Conservation (phyloP, 2,329 filamentous ascomycete species). For the Xylaria sp. region DNA sequence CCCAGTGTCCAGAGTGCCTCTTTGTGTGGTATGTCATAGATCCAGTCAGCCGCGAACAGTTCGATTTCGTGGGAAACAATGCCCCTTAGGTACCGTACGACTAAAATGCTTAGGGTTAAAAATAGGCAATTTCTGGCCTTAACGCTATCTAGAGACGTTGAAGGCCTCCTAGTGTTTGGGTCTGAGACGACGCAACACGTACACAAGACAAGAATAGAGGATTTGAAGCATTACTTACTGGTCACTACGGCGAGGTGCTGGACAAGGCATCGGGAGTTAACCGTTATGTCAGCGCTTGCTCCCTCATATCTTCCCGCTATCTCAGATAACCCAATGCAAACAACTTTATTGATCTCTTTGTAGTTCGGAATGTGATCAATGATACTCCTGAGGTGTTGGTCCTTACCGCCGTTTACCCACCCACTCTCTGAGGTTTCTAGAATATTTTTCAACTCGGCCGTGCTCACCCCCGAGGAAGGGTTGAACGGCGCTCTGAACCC, state of each 20-base stretch:
- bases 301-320: constrained; percentile 4
- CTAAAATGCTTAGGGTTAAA: background rate
- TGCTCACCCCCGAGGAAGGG: background rate
- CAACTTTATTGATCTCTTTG: constrained; percentile 9
- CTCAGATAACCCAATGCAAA: constrained; percentile 25
- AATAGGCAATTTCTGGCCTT: background rate
- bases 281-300: background rate
- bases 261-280: constrained; percentile 7
- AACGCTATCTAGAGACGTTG: background rate
- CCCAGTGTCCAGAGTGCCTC: background rate
- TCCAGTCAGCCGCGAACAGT: constrained; percentile 22
- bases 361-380: constrained; percentile 18
- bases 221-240: background rate
- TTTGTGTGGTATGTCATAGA: constrained; percentile 9
- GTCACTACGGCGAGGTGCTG: constrained; percentile 14
- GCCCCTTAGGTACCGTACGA: constrained; percentile 4
- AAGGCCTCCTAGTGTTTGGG: background rate
- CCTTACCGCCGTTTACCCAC: constrained; percentile 8
- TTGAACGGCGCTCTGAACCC: background rate
- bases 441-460: constrained; percentile 5
- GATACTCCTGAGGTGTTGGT: background rate
- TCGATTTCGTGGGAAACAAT: constrained; percentile 8
- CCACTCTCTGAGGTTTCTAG: background rate
- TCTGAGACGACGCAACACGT: too few species aligned
- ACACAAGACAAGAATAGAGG: background rate